These are phyloP conservation scores for Alternaria gaisen DNA, from an alignment of 2,329 filamentous ascomycete genomes.

Conservation along the genomic window DNA sequence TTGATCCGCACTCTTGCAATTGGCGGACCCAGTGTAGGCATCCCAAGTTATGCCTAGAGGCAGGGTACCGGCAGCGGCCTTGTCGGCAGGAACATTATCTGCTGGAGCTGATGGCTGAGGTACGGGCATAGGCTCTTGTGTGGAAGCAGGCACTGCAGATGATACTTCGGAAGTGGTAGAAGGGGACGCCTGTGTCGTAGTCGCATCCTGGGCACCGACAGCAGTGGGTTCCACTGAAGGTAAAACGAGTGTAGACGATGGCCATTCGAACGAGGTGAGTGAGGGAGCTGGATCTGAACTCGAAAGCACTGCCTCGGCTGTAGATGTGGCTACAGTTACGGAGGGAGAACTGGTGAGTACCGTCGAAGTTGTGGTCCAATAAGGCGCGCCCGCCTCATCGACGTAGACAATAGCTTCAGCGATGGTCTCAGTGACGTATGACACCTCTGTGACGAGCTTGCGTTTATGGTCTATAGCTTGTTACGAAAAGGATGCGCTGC, in stretches of 20 bases:
- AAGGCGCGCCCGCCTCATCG: constrained; percentile 41
- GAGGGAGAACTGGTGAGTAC: constrained; percentile 13
- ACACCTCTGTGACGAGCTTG: constrained; percentile 42
- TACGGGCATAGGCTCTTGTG: constrained; percentile 8
- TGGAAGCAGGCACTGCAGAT: constrained; percentile 1
- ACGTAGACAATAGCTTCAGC: constrained; percentile 45
- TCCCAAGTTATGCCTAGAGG: constrained; percentile 48
- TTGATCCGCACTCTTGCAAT: constrained; percentile 72
- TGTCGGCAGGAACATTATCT: constrained; percentile 10
- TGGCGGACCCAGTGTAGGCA: constrained; percentile 33
- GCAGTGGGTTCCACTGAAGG: constrained; percentile 18
- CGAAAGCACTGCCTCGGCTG: background rate
- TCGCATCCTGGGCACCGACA: constrained; percentile 8
- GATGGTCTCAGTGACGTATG: constrained; percentile 42
- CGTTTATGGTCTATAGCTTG: constrained; percentile 39
- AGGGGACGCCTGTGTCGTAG: constrained; percentile 7
- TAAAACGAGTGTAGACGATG: constrained; percentile 13
- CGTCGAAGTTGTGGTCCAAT: constrained; percentile 34
- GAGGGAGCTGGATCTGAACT: constrained; percentile 5
- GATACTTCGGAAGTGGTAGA: constrained; percentile 7
- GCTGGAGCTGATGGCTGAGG: constrained; percentile 10
- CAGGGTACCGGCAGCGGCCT: constrained; percentile 17
- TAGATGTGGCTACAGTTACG: constrained; percentile 21
- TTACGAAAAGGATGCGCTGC: constrained; percentile 15
- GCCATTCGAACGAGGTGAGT: constrained; percentile 1